Evolutionary conservation across 192 early-diverging fungal genomes (phyloP), one percentile per base, ranked within the genome.

Genomic region (Coemansia furcata): DNA sequence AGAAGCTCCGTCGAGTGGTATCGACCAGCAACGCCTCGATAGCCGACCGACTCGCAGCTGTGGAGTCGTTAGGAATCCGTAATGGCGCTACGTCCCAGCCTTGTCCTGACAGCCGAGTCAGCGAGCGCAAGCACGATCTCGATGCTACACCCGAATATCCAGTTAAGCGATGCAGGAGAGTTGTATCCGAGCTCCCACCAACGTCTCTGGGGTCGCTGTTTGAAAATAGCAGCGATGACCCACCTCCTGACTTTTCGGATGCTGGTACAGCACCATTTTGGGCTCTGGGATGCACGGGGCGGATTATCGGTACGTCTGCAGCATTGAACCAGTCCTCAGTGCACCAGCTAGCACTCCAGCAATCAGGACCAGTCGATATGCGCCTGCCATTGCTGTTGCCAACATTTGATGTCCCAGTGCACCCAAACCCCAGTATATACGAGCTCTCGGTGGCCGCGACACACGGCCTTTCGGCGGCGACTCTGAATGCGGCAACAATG

Each of bases 131-230:
- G 50, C 73, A 75, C 44, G 50, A 12, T 21, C 43, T 63, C 23
- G 57, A 60, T 33, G 14, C 33, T 21, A 54, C 60, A 5, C 38
- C 37, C 29, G 68, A 63, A 4, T 36, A 57, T n/a, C 65, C 79
- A 2, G 47, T 67, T 10, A 82, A 82, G 39, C 63, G 74, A 32
- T 69, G 43, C 42, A 65, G 74, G 6, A 55, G 79, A 23, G 79
- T 82, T 5, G 68, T 76, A 23, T 82, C 79, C 2, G 79, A 82
- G 67, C 63, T 81, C 17, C 70, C 73, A 15, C 63, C 61, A 19
- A 60, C 68, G 46, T 63, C 61, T 19, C 44, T 71, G 21, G 64
- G 57, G 2, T 62, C 57, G 35, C 26, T 38, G 42, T 19, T 52
- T n/a, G 61, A 66, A n/a, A 36, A 17, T 17, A 15, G 35, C 42